Evolutionary conservation across 2,329 filamentous ascomycete species (phyloP).

Genomic region (Hypoxylon sp.): DNA sequence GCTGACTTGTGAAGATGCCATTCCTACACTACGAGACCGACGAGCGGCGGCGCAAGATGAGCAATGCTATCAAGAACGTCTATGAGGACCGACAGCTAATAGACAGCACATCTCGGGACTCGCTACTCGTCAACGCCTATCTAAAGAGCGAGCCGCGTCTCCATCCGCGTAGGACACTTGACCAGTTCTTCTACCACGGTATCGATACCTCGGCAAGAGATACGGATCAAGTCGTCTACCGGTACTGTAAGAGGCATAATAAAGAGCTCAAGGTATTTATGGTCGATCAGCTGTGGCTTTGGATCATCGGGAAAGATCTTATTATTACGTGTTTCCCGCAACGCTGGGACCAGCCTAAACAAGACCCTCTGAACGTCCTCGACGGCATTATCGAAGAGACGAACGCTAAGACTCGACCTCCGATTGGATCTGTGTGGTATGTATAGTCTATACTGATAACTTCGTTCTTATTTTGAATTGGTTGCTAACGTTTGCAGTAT

Average conservation of each 20-base stretch:
- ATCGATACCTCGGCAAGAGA: slow-evolving; percentile 73
- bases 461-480: neutral
- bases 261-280: slow-evolving; percentile 73
- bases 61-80: slow-evolving; percentile 61
- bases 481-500: slow-evolving; percentile 36
- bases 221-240: slow-evolving; percentile 74
- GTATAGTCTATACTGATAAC: slow-evolving; percentile 7
- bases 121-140: slow-evolving; percentile 65
- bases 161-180: slow-evolving; percentile 73
- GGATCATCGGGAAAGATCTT: slow-evolving; percentile 70
- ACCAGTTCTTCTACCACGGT: slow-evolving; percentile 77
- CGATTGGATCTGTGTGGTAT: slow-evolving; percentile 67
- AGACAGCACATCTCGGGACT: slow-evolving; percentile 56
- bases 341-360: slow-evolving; percentile 71
- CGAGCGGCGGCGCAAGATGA: slow-evolving; percentile 68
- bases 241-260: slow-evolving; percentile 62
- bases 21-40: slow-evolving; percentile 76
- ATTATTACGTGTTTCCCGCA: slow-evolving; percentile 73
- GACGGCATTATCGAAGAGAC: slow-evolving; percentile 75
- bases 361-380: slow-evolving; percentile 74
- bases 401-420: slow-evolving; percentile 73
- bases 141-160: slow-evolving; percentile 62
- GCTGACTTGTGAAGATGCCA: slow-evolving; percentile 68
- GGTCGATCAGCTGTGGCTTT: slow-evolving; percentile 79
- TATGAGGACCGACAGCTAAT: slow-evolving; percentile 53